These are phyloP conservation scores for Parietaria judaica DNA, from an alignment of 306 rosid genomes.

Conservation along the genomic window DNA sequence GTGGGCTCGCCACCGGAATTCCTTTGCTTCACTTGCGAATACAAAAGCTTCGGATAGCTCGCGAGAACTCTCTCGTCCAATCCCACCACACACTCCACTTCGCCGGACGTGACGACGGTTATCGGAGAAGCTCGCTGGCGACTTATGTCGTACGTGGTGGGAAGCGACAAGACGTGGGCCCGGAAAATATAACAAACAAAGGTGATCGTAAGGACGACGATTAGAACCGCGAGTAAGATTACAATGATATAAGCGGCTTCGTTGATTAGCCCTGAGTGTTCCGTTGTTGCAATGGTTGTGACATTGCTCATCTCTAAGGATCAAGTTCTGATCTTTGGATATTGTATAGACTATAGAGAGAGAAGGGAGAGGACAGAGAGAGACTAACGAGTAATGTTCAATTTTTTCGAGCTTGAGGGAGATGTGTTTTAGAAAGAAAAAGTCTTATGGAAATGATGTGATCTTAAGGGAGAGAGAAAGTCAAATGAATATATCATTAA, in stretches of 20 bases:
- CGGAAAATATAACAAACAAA: neutral
- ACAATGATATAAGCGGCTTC: neutral
- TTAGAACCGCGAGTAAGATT: neutral
- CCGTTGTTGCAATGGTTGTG: neutral
- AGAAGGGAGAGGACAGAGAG: neutral
- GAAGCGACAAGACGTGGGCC: neutral
- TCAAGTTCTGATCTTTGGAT: neutral
- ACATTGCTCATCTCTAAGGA: neutral
- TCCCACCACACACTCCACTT: neutral
- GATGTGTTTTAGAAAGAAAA: no score
- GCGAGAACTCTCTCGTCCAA: conserved; percentile 2
- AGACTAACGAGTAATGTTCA: neutral
- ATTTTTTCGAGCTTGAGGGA: no score
- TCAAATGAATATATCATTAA: no score
- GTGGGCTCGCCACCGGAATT: neutral
- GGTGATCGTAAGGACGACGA: neutral
- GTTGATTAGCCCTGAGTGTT: neutral
- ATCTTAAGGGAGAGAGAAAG: no score
- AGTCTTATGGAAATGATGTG: no score
- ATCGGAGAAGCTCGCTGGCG: neutral
- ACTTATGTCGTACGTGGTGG: neutral
- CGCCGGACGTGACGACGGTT: neutral
- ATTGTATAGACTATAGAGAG: no score
- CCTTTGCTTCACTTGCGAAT: conserved; percentile 9
- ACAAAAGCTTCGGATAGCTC: conserved; percentile 10